Evolutionary conservation across 768 basidiomycete species (phyloP), one percentile per base, ranked within the genome.

Genomic region (Leccinum uliginosum): DNA sequence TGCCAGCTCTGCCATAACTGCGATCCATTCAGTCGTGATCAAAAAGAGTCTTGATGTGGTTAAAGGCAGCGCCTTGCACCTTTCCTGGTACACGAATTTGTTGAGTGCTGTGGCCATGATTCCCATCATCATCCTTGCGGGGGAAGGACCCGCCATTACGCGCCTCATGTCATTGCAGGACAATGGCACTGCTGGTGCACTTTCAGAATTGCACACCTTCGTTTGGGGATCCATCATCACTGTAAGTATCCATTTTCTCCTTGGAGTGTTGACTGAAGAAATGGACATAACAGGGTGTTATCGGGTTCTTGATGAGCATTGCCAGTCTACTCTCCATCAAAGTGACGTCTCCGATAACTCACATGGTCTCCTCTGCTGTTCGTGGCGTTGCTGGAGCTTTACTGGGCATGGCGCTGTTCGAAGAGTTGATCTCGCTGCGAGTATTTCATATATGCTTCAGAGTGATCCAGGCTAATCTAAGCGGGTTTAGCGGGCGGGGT

Each of bases 291-390:
- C 44, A 93, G 91, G 94, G 94, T 30, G 75, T 81, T 17, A 75
- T 97, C 52, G 95, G 95, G 10, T 98, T 97, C 80, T 74, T 95
- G 64, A 97, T 98, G 84, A 92, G 89, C 74, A 83, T 98, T 53
- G 94, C 95, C 10, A 92, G 91, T 60, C 76, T 95, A 59, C 79
- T 98, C 29, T 94, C 91, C 24, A 97, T 98, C 78, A 95, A 98
- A 72, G 90, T 98, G 59, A 98, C 95, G 8, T 96, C 93, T 1
- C 95, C 95, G 14, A 93, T 98, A 69, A 95, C 95, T 3, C 95
- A 98, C 72, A 98, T 98, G 95, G 77, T 97, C 26, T 95, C 93
- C 4, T 93, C 93, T 11, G 95, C 96, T 19, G 92, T 96, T 4
- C 89, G 95, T 53, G 94, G 96, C 17, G 95, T 98, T 26, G 85